phyloP scores from a whole-genome alignment of 2,329 filamentous ascomycete species.

The Botrytis fragariae region DNA sequence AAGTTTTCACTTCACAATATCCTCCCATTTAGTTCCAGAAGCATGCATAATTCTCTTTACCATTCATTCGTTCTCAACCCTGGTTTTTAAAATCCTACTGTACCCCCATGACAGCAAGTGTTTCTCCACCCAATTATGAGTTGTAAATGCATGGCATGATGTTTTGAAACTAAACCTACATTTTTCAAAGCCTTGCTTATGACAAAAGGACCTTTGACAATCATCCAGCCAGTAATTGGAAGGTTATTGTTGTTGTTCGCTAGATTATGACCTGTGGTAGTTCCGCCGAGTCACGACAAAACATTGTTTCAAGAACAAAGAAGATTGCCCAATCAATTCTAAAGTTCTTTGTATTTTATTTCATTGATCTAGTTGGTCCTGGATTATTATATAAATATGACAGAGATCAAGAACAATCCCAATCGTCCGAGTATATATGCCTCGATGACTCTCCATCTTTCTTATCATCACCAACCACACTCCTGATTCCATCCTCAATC shows the following conservation, averaged over 20 bases:
- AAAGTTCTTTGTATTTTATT: not conserved
- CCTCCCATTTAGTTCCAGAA: not conserved
- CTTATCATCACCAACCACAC: not conserved
- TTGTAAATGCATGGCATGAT: constrained; percentile 11
- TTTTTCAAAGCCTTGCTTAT: not conserved
- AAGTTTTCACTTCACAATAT: not conserved
- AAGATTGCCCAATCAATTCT: not conserved
- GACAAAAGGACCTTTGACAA: not conserved
- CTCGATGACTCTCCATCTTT: not conserved
- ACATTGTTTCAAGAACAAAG: not conserved
- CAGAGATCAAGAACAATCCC: not conserved
- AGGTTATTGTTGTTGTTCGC: not conserved
- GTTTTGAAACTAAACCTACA: not conserved
- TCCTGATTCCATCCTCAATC: not conserved
- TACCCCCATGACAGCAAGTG: constrained; percentile 8
- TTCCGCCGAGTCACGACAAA: not conserved
- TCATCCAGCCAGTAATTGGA: too few relatives aligned
- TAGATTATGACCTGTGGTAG: not conserved
- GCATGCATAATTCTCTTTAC: not conserved
- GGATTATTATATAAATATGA: not conserved
- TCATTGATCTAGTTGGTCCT: not conserved
- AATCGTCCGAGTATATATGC: constrained; percentile 1
- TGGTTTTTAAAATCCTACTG: not conserved
- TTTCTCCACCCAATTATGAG: constrained; percentile 15
- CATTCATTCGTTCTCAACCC: not conserved